phyloP scores from a whole-genome alignment of 2,329 filamentous ascomycete species.

The Delphinella strobiligena region DNA sequence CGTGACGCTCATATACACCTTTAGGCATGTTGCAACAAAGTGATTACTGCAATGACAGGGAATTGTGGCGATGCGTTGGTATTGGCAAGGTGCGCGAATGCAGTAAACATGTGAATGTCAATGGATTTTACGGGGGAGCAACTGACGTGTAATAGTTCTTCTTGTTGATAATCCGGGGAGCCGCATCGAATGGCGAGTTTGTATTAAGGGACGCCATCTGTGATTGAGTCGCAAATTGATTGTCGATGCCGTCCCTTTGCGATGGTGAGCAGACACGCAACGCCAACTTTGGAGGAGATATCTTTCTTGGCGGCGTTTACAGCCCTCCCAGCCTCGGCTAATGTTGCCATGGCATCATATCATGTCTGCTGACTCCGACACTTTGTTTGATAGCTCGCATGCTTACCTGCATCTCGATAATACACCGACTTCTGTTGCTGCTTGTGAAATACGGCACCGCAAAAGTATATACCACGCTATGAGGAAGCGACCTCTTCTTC shows the following conservation, averaged over 20 bases:
- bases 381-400: too few species aligned
- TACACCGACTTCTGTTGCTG: too few species aligned
- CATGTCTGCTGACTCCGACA: too few species aligned
- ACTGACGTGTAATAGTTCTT: constrained; percentile 98
- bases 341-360: background rate
- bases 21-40: constrained; percentile 7
- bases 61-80: background rate
- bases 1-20: constrained; percentile 8
- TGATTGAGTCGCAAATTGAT: background rate
- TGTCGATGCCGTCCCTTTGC: background rate
- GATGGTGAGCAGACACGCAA: background rate
- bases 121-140: constrained; percentile 1
- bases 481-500: too few species aligned
- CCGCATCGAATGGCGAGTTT: constrained; percentile 6
- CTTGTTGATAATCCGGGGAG: constrained; percentile 65
- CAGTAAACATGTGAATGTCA: background rate
- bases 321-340: background rate
- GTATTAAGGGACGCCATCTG: constrained; percentile 8
- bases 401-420: too few species aligned
- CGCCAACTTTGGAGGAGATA: background rate
- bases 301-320: background rate
- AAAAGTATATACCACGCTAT: too few species aligned
- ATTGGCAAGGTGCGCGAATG: background rate
- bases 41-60: background rate
- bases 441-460: too few species aligned